Evolutionary conservation across 1,139 yeast genomes (phyloP).

Genomic region (Pichia sp.): DNA sequence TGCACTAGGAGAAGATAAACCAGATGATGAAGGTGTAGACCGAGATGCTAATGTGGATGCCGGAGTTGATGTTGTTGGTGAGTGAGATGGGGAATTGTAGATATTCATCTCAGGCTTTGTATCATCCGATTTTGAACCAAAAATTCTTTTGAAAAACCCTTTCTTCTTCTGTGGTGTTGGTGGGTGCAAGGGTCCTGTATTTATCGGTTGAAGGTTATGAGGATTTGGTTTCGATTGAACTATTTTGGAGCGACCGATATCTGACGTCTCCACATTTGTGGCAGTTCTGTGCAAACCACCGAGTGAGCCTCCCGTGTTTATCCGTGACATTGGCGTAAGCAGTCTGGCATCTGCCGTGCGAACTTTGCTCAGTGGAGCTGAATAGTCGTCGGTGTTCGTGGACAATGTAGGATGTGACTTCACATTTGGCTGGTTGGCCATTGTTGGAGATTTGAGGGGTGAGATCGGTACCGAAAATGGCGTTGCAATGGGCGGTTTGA

Average conservation of each 20-base stretch:
- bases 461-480: conserved; percentile 4
- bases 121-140: conserved; percentile 28
- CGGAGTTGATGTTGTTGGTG: background rate
- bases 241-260: conserved; percentile 9
- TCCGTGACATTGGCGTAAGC: conserved; percentile 10
- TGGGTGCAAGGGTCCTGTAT: too few relatives aligned
- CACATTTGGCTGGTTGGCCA: conserved; percentile 12
- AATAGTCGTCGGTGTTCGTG: conserved; percentile 14
- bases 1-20: too few relatives aligned
- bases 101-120: conserved; percentile 4
- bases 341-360: conserved; percentile 22
- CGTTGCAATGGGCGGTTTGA: too few relatives aligned
- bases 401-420: conserved; percentile 23
- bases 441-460: conserved; percentile 14
- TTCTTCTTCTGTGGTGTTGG: conserved; percentile 17
- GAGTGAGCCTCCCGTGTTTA: conserved; percentile 6
- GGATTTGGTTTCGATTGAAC: conserved; percentile 1
- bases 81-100: conserved; percentile 3
- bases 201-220: background rate
- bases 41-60: conserved; percentile 2
- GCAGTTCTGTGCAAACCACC: conserved; percentile 18
- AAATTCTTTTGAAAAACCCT: conserved; percentile 27
- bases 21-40: background rate
- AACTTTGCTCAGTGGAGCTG: conserved; percentile 15
- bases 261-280: conserved; percentile 21